Conservation (phyloP, 176 grass and related monocot genomes). For the sorghum (Sorghum bicolor) region Sorghum_bicolor_NCBIv3 NC_012875.2:59966001-59966500, state of each 20-base stretch:
- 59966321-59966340: slow-evolving; percentile 79
- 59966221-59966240: not conserved
- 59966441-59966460: not conserved
- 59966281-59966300: slow-evolving; percentile 78
- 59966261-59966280: slow-evolving; percentile 91
- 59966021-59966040: slow-evolving; percentile 91
- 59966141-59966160: slow-evolving; percentile 57
- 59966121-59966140: slow-evolving; percentile 86
- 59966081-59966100: slow-evolving; percentile 96
- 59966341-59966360: slow-evolving; percentile 91
- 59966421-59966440: not conserved
- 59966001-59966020: slow-evolving; percentile 44
- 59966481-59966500: not conserved
- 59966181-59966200: not conserved
- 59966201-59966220: not conserved
- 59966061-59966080: slow-evolving; percentile 85
- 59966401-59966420: not conserved
- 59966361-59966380: slow-evolving; percentile 36
- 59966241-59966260: slow-evolving; percentile 68
- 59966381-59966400: slow-evolving; percentile 21
- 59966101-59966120: slow-evolving; percentile 91
- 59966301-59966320: slow-evolving; percentile 61
- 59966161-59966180: slow-evolving; percentile 29
- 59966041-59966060: slow-evolving; percentile 70
- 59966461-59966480: not conserved